A percentile compares a stretch with the other conserved stretches of the same genome.
phyloP scores from a whole-genome alignment of 73 alveolate species.

The Paramecium pentaurelia region DNA sequence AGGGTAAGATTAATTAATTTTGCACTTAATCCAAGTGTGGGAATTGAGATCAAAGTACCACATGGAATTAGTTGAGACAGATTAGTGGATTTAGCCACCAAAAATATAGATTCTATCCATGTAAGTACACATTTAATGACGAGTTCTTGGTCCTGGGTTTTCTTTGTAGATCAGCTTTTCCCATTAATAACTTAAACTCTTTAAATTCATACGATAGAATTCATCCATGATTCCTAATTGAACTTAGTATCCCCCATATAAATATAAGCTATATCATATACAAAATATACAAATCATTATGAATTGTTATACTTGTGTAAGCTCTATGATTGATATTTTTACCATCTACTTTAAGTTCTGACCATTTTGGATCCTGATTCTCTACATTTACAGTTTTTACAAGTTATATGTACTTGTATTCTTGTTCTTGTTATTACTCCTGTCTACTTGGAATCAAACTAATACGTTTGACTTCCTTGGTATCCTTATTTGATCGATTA shows the following conservation, averaged over 20 bases:
- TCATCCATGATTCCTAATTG: constrained; percentile 55
- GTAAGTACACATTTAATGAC: background rate
- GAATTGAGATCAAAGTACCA: background rate
- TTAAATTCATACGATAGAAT: constrained; percentile 42
- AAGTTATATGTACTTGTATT: constrained; percentile 14
- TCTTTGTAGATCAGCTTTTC: constrained; percentile 31
- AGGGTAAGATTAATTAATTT: constrained; percentile 11
- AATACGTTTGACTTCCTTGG: constrained; percentile 24
- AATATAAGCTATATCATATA: background rate
- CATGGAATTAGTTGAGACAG: background rate
- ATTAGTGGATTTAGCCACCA: constrained; percentile 3
- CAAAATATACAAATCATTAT: constrained; percentile 41
- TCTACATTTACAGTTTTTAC: background rate
- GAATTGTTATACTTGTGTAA: background rate
- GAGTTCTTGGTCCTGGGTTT: constrained; percentile 52
- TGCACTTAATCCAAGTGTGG: background rate
- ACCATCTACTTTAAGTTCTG: constrained; percentile 51
- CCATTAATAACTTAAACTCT: constrained; percentile 5
- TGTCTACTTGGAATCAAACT: constrained; percentile 2
- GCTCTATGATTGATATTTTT: constrained; percentile 54
- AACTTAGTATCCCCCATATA: constrained; percentile 60
- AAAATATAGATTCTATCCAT: background rate
- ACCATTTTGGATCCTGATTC: constrained; percentile 58
- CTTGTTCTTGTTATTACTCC: background rate
- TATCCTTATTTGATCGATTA: background rate